Percentiles rank a stretch among this genome's conserved stretches.
These are phyloP conservation scores for Neoarthrinium moseri DNA, from an alignment of 2,329 filamentous ascomycete genomes.

Conservation along the genomic window DNA sequence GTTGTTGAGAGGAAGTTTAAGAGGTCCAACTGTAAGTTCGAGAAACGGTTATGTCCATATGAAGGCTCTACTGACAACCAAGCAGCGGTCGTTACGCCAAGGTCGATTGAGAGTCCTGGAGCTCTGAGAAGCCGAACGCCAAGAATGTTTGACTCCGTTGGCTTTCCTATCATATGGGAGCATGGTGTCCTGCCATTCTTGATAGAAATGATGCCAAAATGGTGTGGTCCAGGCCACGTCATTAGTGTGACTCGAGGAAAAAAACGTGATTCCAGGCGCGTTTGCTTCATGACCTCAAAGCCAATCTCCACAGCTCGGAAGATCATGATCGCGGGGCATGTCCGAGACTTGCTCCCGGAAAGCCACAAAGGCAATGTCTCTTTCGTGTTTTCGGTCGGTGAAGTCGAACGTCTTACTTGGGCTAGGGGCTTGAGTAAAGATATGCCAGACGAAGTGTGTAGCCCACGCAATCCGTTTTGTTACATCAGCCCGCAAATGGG, in stretches of 20 bases:
- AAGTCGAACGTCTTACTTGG: slow-evolving; percentile 37
- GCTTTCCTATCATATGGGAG: slow-evolving; percentile 41
- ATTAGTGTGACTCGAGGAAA: slow-evolving; percentile 37
- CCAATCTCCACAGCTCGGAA: slow-evolving; percentile 33
- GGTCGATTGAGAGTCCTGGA: slow-evolving; percentile 30
- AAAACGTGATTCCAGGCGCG: slow-evolving; percentile 31
- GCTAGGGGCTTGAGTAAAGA: slow-evolving; percentile 35
- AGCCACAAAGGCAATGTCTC: slow-evolving; percentile 26
- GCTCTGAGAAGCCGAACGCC: slow-evolving; percentile 24
- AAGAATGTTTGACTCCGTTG: slow-evolving; percentile 30
- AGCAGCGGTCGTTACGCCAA: slow-evolving; percentile 22
- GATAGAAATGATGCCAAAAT: slow-evolving; percentile 38
- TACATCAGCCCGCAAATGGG: slow-evolving; percentile 43
- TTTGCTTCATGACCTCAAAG: slow-evolving; percentile 39
- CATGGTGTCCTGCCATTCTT: slow-evolving; percentile 43
- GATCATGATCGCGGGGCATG: slow-evolving; percentile 37
- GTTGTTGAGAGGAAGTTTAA: slow-evolving; percentile 33
- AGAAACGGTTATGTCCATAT: background rate
- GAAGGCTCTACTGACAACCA: background rate
- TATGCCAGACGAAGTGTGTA: slow-evolving; percentile 39
- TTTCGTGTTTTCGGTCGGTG: slow-evolving; percentile 37
- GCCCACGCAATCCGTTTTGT: slow-evolving; percentile 40
- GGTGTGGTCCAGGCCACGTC: slow-evolving; percentile 38
- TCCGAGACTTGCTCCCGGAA: slow-evolving; percentile 39
- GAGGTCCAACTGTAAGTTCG: slow-evolving; percentile 23